Percentiles rank a stretch among this genome's conserved stretches.
Evolutionary conservation across 441 rosid genomes (phyloP).

Genomic region (Erodium texanum): DNA sequence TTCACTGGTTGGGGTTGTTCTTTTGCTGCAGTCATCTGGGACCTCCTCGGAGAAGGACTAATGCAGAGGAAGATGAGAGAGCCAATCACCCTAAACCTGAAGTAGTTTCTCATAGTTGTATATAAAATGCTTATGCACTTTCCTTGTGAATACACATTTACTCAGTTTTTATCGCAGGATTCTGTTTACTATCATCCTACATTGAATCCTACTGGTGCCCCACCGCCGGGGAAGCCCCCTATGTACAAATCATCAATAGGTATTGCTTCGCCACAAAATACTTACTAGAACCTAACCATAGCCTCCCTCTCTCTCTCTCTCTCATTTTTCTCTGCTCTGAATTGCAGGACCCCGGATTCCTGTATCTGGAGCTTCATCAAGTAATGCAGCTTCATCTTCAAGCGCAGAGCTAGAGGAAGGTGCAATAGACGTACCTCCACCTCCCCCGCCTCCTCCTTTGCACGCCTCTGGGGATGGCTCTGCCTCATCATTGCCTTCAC

Average conservation of each 20-base stretch:
- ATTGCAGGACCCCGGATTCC: constrained; percentile 72
- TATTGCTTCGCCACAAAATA: constrained; percentile 10
- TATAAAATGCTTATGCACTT: constrained; percentile 7
- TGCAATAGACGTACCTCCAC: constrained; percentile 45
- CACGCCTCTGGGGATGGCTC: constrained; percentile 46
- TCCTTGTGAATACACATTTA: constrained; percentile 11
- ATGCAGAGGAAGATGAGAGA: constrained; percentile 81
- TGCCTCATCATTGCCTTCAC: constrained; percentile 51
- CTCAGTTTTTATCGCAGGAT: constrained; percentile 44
- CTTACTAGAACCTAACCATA: not conserved
- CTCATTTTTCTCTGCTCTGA: constrained; percentile 15
- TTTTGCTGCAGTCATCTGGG: constrained; percentile 69
- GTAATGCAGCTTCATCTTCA: constrained; percentile 50
- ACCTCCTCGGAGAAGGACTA: constrained; percentile 63
- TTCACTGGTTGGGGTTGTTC: constrained; percentile 21
- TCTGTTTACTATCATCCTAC: constrained; percentile 95
- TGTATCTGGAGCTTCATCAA: constrained; percentile 52
- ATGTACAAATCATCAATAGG: constrained; percentile 92
- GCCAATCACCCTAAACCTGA: constrained; percentile 73
- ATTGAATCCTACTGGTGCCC: constrained; percentile 91
- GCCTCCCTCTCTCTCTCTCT: constrained; percentile 7
- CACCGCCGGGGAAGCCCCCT: constrained; percentile 97
- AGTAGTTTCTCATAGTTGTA: constrained; percentile 34
- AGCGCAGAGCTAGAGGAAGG: constrained; percentile 50
- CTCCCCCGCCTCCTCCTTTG: constrained; percentile 64